Base-by-base conservation (phyloP, 192 early-diverging fungal species). In the Kickxella alabastrina region DNA sequence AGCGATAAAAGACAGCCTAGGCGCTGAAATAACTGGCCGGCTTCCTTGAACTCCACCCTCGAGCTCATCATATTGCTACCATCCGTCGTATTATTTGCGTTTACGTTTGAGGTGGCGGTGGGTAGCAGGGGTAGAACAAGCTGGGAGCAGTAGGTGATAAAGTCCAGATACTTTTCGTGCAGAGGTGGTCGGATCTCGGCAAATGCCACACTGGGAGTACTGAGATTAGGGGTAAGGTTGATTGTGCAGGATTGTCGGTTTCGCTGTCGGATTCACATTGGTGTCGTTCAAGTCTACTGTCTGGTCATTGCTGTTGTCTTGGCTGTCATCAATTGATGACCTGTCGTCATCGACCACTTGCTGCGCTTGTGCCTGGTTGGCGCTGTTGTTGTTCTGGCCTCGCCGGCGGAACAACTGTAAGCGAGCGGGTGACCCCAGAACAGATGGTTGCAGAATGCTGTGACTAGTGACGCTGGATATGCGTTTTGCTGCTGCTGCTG, bases 321-420 rank as follows among this genome's bases (percentile, higher is more conserved):
- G n/a, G n/a, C n/a, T n/a, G n/a, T n/a, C n/a, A n/a, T n/a, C n/a
- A n/a, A n/a, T n/a, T n/a, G n/a, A n/a, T n/a, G n/a, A n/a, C n/a
- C n/a, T n/a, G n/a, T n/a, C n/a, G n/a, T n/a, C n/a, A n/a, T n/a
- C n/a, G n/a, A n/a, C n/a, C n/a, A n/a, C n/a, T n/a, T n/a, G n/a
- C 29, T 51, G 10, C 3, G 7, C 2, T 37, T 28, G 23, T 28
- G 21, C 4, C 21, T 18, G 9, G n/a, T 25, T 41, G 17, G 15
- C 36, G 27, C 34, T 29, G 22, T 18, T 49, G 44, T 18, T 53
- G 25, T 9, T 22, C 8, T 21, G 43, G 3, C 68, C 52, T 15
- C 59, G 63, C 0, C 70, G 70, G 17, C 54, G 43, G 43, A 74
- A 66, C 36, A 74, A 37, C 55, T 65, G 70, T 13, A 56, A 46